Base-by-base conservation (phyloP, 164 flowering plant species). In the Santalum album region DNA sequence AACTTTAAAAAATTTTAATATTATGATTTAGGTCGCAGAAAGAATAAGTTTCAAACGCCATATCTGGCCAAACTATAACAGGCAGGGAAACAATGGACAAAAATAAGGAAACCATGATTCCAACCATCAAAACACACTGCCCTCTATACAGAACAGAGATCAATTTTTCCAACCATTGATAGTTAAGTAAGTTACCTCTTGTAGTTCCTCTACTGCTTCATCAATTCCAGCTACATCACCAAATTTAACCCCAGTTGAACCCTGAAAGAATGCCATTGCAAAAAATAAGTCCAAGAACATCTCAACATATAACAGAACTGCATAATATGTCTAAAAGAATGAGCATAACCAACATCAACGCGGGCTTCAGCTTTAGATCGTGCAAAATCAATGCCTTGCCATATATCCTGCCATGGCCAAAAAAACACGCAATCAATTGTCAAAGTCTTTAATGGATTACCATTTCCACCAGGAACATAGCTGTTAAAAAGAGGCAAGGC, bases 141-240 rank as follows among this genome's bases (percentile, higher is more conserved):
- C 21, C 19, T 5, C 15, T 21, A 24, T 18, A 3, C 17, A n/a
- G 24, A 5, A 32, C 15, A 53, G 19, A 58, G 26, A 16, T 43
- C 22, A 57, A n/a, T 11, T 11, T 5, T 3, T 38, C 14, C 12
- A 16, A 38, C 35, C 5, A 29, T 29, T 4, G 34, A 29, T 43
- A 29, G 43, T 2, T 16, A 16, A 54, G 29, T 32, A 40, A 12
- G 54, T 51, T 59, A 88, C 98, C 95, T 91, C 98, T 56, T 81
- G 92, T 55, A 91, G 88, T 72, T 91, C 98, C 60, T 91, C 96
- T 6, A 91, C 98, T 53, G 98, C 98, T 73, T 86, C 92, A 53
- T 91, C 96, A 62, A 91, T 91, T 56, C 98, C 98, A 7, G 98
- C 98, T 34, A 91, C 87, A 69, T 88, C 96, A 58, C 59, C 49